Conservation (phyloP, 2,329 filamentous ascomycete genomes). For the Gremmenia infestans region DNA sequence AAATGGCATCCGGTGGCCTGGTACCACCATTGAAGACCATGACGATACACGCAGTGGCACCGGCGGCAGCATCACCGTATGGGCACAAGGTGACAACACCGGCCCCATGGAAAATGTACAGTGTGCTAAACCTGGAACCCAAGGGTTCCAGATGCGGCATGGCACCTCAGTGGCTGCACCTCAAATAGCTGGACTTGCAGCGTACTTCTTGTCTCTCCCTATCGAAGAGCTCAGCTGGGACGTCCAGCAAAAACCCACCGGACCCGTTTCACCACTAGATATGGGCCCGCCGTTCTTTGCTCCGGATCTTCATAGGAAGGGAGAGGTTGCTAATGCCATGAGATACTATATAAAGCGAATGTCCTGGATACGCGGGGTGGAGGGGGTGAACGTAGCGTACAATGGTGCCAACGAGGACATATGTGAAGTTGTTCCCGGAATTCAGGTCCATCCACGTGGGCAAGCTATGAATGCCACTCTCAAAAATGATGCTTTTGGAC, state of each 20-base stretch:
- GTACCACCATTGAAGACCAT: not conserved
- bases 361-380: not conserved
- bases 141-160: not conserved
- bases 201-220: conserved; percentile 1
- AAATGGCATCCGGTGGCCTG: not conserved
- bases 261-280: not conserved
- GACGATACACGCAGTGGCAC: not conserved
- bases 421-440: not conserved
- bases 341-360: conserved; percentile 1
- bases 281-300: not conserved
- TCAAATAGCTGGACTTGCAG: conserved; percentile 3
- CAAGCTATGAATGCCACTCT: not conserved
- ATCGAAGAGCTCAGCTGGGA: not conserved
- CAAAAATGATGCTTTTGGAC: not conserved
- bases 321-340: not conserved
- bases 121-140: not conserved
- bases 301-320: conserved; percentile 3
- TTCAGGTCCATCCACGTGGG: not conserved
- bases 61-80: not conserved
- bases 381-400: not conserved
- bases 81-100: not conserved
- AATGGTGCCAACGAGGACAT: not conserved
- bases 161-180: conserved; percentile 3
- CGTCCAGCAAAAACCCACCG: no score
- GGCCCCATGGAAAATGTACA: not conserved